Percentiles rank a stretch among this genome's conserved stretches.
phyloP scores from a whole-genome alignment of 106 monocot genomes.

The Xerophyta viscosa region DNA sequence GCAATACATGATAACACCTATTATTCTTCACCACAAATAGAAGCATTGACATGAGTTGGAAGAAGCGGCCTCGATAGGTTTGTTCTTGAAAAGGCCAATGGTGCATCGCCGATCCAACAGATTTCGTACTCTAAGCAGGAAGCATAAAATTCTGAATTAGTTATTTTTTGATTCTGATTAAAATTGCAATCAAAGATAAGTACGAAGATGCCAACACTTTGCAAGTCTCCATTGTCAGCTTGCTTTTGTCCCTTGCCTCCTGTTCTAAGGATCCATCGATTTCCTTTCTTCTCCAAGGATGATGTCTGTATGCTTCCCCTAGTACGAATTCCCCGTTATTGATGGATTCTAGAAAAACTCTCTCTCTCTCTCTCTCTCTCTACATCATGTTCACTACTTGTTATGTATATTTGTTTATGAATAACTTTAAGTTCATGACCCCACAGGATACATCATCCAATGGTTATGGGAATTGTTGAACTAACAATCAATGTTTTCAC shows the following conservation, averaged over 20 bases:
- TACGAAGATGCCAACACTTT: neutral
- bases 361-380: neutral
- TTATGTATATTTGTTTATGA: too few species aligned
- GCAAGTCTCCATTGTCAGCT: slow-evolving; percentile 85
- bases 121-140: too few species aligned
- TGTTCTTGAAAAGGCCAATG: too few species aligned
- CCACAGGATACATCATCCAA: slow-evolving; percentile 39
- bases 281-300: slow-evolving; percentile 59
- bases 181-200: neutral
- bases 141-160: too few species aligned
- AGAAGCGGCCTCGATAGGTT: too few species aligned
- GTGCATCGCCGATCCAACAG: too few species aligned
- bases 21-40: too few species aligned
- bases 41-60: too few species aligned
- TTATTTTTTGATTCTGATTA: too few species aligned
- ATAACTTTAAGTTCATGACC: too few species aligned
- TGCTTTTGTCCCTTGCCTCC: slow-evolving; percentile 62
- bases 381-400: too few species aligned
- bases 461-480: slow-evolving; percentile 36
- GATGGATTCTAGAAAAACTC: slow-evolving; percentile 97
- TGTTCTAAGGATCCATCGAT: slow-evolving; percentile 36
- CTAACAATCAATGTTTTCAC: slow-evolving; percentile 85
- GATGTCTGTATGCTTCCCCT: slow-evolving; percentile 32
- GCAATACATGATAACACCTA: too few species aligned
- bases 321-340: slow-evolving; percentile 59